A percentile compares a stretch with the other conserved stretches of the same genome.
These are phyloP conservation scores for Pisolithus tinctorius DNA, from an alignment of 768 basidiomycete species.

Conservation along the genomic window DNA sequence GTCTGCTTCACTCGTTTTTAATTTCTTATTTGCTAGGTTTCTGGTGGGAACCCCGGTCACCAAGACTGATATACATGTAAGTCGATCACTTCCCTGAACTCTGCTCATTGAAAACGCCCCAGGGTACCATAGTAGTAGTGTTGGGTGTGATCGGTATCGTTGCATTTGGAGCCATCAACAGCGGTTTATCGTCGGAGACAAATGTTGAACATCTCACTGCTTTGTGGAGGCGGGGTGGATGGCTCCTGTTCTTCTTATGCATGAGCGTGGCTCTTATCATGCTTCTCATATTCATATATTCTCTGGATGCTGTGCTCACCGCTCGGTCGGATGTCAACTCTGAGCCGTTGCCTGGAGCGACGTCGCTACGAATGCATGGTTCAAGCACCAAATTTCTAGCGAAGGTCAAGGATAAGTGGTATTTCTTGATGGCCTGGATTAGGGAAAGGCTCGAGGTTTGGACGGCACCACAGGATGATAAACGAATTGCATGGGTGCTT, in stretches of 20 bases:
- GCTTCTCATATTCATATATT: constrained; percentile 60
- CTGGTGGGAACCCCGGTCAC: constrained; percentile 84
- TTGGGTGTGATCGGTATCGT: constrained; percentile 85
- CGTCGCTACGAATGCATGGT: constrained; percentile 17
- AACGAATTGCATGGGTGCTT: constrained; percentile 80
- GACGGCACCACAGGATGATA: constrained; percentile 78
- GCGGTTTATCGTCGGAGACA: constrained; percentile 68
- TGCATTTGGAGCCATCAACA: constrained; percentile 79
- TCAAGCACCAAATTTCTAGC: constrained; percentile 23
- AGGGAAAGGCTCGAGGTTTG: constrained; percentile 62
- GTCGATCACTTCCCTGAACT: constrained; percentile 17
- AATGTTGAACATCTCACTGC: constrained; percentile 68
- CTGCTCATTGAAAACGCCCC: constrained; percentile 1
- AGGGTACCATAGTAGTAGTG: constrained; percentile 82
- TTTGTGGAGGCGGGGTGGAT: constrained; percentile 81
- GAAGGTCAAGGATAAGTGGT: constrained; percentile 36
- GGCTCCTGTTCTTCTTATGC: constrained; percentile 86
- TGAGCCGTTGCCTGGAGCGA: constrained; percentile 42
- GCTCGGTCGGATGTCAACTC: constrained; percentile 66
- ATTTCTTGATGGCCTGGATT: constrained; percentile 42
- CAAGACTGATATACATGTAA: constrained; percentile 72
- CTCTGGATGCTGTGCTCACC: constrained; percentile 68
- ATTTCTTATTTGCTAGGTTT: constrained; percentile 90
- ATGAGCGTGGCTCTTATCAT: constrained; percentile 64
- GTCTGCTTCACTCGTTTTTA: constrained; percentile 90